Base-by-base conservation (phyloP, 352 stramenopile genomes). In the Globisporangium orthogonon region DNA sequence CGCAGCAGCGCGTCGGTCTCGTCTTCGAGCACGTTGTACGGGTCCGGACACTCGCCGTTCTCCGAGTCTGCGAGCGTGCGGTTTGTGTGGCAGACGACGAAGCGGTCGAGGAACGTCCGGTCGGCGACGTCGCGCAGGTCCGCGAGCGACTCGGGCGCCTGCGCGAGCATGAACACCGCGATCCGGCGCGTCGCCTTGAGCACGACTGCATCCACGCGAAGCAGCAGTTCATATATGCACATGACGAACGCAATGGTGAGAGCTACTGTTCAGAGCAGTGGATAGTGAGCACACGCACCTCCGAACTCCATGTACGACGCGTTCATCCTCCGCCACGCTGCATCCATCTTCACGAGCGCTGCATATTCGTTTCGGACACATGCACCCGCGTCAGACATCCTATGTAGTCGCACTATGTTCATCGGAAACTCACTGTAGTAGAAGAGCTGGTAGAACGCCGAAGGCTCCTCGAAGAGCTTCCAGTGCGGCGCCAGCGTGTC, bases 291-390 rank as follows among this genome's bases (percentile, higher is more conserved):
- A 14, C 30, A 45, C 51, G n/a, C 67, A 94, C 84, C 71, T 41
- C 74, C 71, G 68, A 94, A 94, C 61, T 94, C 80, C 85, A 94
- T 94, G 58, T 89, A 89, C 11, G 85, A 89, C 13, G 77, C 81
- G 62, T 90, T 89, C 61, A 87, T 76, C 18, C 77, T 73, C 40
- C 87, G 73, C 82, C 80, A 92, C n/a, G 76, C 78, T 2, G 73
- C 78, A 62, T 94, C 74, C 84, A 94, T 91, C 54, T 94, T 94
- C 44, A 87, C 50, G 46, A 94, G 86, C 31, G 77, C 78, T 86
- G 50, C 62, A 54, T 28, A 63, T 4, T 18, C 2, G 39, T 23
- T 23, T 23, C 23, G 23, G 23, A 23, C 23, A 23, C 23, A 23
- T 23, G 23, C 23, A 23, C 23, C 23, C 23, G 23, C 23, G 23